Evolutionary conservation across 768 basidiomycete species (phyloP).

Genomic region (Serendipita sp.): DNA sequence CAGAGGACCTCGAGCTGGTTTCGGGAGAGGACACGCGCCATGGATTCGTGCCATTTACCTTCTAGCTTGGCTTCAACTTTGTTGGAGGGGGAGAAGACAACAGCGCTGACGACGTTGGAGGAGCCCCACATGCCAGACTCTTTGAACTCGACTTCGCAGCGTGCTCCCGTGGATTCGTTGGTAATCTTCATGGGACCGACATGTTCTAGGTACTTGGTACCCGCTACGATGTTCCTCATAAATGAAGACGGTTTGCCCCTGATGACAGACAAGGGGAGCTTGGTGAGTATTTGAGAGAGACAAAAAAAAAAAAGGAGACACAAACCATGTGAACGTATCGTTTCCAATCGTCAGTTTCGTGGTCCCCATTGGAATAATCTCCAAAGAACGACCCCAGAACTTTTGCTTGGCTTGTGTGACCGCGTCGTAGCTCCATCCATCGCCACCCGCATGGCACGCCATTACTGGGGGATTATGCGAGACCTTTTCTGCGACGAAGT

Average conservation of each 20-base stretch:
- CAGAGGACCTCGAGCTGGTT: slow-evolving; percentile 63
- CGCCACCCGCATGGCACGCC: slow-evolving; percentile 72
- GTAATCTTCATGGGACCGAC: slow-evolving; percentile 62
- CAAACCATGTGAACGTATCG: slow-evolving; percentile 59
- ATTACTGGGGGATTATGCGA: slow-evolving; percentile 60
- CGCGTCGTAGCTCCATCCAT: slow-evolving; percentile 56
- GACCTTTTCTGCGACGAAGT: slow-evolving; percentile 77
- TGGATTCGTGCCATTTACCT: slow-evolving; percentile 78
- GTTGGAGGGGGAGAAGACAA: slow-evolving; percentile 34
- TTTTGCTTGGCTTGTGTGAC: slow-evolving; percentile 75
- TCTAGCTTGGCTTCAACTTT: slow-evolving; percentile 48
- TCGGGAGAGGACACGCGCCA: slow-evolving; percentile 51
- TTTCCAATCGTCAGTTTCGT: slow-evolving; percentile 50
- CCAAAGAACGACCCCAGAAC: slow-evolving; percentile 72
- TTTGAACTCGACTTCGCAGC: slow-evolving; percentile 70
- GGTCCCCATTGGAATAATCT: slow-evolving; percentile 66
- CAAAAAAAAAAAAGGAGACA: slow-evolving; percentile 8
- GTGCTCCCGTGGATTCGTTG: slow-evolving; percentile 37
- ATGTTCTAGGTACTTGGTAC: slow-evolving; percentile 81
- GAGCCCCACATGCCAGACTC: slow-evolving; percentile 72
- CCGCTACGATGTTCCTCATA: slow-evolving; percentile 78
- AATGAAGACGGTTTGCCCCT: slow-evolving; percentile 84
- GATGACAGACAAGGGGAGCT: neutral
- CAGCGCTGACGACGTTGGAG: slow-evolving; percentile 50
- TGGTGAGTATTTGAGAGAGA: slow-evolving; percentile 4